Evolutionary conservation across 805 yeast genomes (phyloP), one percentile per base, ranked within the genome.

Genomic region (Pichia insulana): DNA sequence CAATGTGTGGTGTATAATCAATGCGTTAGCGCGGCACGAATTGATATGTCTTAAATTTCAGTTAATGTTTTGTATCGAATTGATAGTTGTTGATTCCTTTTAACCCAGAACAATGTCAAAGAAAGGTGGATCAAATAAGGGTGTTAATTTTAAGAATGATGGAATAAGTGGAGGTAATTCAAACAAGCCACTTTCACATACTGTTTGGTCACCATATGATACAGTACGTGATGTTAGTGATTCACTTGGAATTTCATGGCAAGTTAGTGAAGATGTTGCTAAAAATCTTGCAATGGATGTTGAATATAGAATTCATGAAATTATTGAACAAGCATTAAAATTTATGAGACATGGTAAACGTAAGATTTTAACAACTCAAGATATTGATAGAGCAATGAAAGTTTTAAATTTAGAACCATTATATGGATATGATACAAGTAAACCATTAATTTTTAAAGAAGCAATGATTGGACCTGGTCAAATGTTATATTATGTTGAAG

Each of bases 201-300:
- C 97, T 1, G 71, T 92, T 46, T 90, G 97, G 98, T 89, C 97
- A 9, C 97, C 97, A 7, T 80, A 84, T 46, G 97, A 92, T 61
- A 92, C 99, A 0, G 96, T 94, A 25, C 83, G 81, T 55, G 98
- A 92, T 67, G 96, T 86, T 13, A 96, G 97, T 0, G 98, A 92
- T 58, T 75, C 87, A 2, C 68, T 92, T 10, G 98, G 98, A 1
- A 71, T 92, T 30, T 62, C 71, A 3, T 77, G 68, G 44, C 64
- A 61, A 44, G 67, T 92, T 37, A 84, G 86, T 27, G 97, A 90
- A 41, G 98, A 94, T 46, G 95, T 90, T 2, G 83, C 96, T 37
- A 85, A 87, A 57, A 86, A 92, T 48, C 67, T 92, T 47, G 97
- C 99, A 7, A 92, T 92, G 98, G 99, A 92, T 59, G 94, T 92